A percentile compares a stretch with the other conserved stretches of the same genome.
Conservation (phyloP, 192 early-diverging fungal species). For the Coemansia sp. region DNA sequence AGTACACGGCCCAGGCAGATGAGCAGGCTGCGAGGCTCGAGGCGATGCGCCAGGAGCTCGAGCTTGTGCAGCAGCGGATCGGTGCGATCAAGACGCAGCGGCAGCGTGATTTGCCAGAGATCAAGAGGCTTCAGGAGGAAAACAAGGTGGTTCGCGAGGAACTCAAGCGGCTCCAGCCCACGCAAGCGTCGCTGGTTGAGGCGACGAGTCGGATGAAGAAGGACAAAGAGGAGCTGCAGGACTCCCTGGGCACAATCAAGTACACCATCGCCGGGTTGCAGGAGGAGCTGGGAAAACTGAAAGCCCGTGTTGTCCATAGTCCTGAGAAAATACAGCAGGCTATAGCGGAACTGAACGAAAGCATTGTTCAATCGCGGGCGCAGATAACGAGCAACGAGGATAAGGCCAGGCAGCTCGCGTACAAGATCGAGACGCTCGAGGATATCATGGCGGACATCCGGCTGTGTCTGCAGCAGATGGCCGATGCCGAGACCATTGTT, state of each 20-base stretch:
- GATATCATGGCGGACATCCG: constrained; percentile 59
- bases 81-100: constrained; percentile 56
- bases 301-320: constrained; percentile 68
- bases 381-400: constrained; percentile 55
- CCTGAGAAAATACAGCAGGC: constrained; percentile 74
- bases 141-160: constrained; percentile 59
- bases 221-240: constrained; percentile 59
- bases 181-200: constrained; percentile 43
- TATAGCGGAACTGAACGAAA: constrained; percentile 61
- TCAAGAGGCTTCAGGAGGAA: constrained; percentile 50
- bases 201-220: constrained; percentile 54
- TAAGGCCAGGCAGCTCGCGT: constrained; percentile 57
- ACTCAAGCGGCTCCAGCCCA: constrained; percentile 54
- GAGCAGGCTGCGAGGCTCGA: constrained; percentile 43
- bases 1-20: constrained; percentile 62
- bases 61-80: constrained; percentile 60
- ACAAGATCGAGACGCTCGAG: constrained; percentile 60
- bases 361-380: constrained; percentile 48
- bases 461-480: constrained; percentile 60
- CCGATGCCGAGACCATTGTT: constrained; percentile 62
- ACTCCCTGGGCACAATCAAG: constrained; percentile 54
- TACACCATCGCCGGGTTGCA: constrained; percentile 56
- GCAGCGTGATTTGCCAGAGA: constrained; percentile 57
- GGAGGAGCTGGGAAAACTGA: constrained; percentile 55
- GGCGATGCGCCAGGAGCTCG: constrained; percentile 54